phyloP scores from a whole-genome alignment of 148 eudicot species.

The Heliamphora exappendiculata region DNA sequence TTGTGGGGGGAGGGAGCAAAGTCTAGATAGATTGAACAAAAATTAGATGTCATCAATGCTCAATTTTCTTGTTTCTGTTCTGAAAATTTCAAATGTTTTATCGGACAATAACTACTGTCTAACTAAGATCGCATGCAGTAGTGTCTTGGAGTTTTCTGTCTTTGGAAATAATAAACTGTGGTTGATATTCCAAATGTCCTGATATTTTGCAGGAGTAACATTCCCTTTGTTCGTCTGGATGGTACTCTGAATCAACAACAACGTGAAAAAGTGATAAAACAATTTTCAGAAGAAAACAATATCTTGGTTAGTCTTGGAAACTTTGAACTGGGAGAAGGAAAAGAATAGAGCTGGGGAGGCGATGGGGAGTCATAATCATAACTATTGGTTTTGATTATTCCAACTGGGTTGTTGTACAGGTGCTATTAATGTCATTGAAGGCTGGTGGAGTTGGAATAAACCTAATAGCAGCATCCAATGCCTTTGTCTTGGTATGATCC shows the following conservation, averaged over 20 bases:
- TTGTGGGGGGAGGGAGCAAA: no score
- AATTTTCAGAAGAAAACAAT: slow-evolving; percentile 78
- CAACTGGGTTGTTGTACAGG: slow-evolving; percentile 36
- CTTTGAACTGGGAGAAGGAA: slow-evolving; percentile 2
- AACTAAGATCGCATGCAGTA: not conserved
- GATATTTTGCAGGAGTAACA: slow-evolving; percentile 50
- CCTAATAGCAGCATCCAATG: slow-evolving; percentile 93
- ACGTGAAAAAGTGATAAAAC: slow-evolving; percentile 86
- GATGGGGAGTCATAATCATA: not conserved
- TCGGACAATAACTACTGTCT: not conserved
- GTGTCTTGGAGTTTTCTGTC: not conserved
- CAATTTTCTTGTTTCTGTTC: slow-evolving; percentile 1
- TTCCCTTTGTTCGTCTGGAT: slow-evolving; percentile 86
- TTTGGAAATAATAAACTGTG: not conserved
- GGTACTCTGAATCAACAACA: slow-evolving; percentile 87
- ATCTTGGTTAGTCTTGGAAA: slow-evolving; percentile 46
- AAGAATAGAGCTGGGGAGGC: not conserved
- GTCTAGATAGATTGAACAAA: no score
- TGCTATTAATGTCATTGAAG: slow-evolving; percentile 87
- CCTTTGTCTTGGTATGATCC: slow-evolving; percentile 75
- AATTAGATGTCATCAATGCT: no score
- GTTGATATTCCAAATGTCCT: not conserved
- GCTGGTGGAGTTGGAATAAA: slow-evolving; percentile 99
- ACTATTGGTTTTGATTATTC: not conserved
- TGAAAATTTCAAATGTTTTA: not conserved